phyloP scores from a whole-genome alignment of 2,329 filamentous ascomycete genomes.

The Didymella keratinophila region DNA sequence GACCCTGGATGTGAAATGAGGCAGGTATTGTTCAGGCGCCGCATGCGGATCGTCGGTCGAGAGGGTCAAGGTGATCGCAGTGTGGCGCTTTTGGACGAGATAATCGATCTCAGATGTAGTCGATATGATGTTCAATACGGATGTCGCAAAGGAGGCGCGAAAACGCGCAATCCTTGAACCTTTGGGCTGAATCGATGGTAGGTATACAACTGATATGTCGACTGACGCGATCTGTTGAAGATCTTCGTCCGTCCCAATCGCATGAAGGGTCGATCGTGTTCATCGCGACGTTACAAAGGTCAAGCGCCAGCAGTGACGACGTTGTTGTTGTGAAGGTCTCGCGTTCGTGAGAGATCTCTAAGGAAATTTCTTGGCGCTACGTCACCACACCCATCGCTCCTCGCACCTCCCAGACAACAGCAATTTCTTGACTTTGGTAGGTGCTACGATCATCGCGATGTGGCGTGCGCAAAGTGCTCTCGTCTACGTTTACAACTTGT shows the following conservation, averaged over 20 bases:
- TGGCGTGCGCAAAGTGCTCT: no score
- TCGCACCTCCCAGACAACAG: neutral
- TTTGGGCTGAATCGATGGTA: neutral
- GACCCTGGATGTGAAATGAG: neutral
- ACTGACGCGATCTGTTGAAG: neutral
- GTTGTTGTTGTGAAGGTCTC: neutral
- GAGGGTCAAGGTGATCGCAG: neutral
- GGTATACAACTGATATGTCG: neutral
- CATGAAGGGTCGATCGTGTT: no score
- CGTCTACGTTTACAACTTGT: no score
- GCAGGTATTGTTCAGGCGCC: neutral
- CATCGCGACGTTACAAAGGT: neutral
- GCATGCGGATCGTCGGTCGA: slow-evolving; percentile 3
- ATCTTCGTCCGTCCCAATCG: neutral
- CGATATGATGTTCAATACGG: neutral
- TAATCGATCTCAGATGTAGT: neutral
- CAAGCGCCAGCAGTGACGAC: neutral
- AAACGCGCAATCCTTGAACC: slow-evolving; percentile 18
- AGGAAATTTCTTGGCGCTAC: neutral
- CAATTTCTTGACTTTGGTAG: neutral
- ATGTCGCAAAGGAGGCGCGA: slow-evolving; percentile 19
- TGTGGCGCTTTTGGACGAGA: slow-evolving; percentile 4
- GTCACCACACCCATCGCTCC: neutral
- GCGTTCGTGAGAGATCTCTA: neutral
- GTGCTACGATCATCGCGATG: no score